These are phyloP conservation scores for Dendrocalamus sinicus DNA, from an alignment of 176 grass and related monocot species.

Conservation along the genomic window DNA sequence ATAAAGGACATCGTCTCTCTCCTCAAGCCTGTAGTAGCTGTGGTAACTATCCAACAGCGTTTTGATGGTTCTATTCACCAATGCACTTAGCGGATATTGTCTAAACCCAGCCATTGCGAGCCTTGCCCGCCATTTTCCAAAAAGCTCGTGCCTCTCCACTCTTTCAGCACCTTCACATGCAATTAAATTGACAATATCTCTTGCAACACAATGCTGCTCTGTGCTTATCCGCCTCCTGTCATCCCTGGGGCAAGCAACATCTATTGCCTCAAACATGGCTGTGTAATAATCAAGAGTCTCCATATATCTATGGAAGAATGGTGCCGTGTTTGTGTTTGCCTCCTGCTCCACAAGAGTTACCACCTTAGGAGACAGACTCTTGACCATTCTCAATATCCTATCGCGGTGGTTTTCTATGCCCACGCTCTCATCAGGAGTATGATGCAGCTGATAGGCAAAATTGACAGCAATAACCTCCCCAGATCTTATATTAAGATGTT, in stretches of 20 bases:
- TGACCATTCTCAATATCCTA: slow-evolving; percentile 74
- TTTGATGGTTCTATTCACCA: slow-evolving; percentile 62
- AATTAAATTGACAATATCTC: slow-evolving; percentile 86
- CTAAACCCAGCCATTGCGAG: slow-evolving; percentile 65
- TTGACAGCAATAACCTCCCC: slow-evolving; percentile 73
- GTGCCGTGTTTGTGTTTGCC: slow-evolving; percentile 77
- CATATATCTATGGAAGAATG: slow-evolving; percentile 80
- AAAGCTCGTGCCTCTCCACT: slow-evolving; percentile 61
- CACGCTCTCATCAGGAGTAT: slow-evolving; percentile 81
- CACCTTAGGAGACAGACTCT: slow-evolving; percentile 67
- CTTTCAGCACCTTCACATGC: slow-evolving; percentile 83
- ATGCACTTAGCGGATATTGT: slow-evolving; percentile 55
- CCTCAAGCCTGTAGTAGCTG: slow-evolving; percentile 53
- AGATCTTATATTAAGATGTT: slow-evolving; percentile 59
- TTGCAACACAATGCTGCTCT: slow-evolving; percentile 85
- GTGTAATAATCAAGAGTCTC: slow-evolving; percentile 84
- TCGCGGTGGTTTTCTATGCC: slow-evolving; percentile 72
- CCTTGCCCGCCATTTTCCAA: slow-evolving; percentile 65
- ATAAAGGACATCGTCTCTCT: slow-evolving; percentile 56
- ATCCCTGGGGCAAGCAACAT: slow-evolving; percentile 58
- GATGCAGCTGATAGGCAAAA: slow-evolving; percentile 87
- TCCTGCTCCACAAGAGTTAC: slow-evolving; percentile 83
- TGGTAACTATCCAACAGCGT: slow-evolving; percentile 51
- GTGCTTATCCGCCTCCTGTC: slow-evolving; percentile 67
- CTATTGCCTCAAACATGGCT: slow-evolving; percentile 76